phyloP scores from a whole-genome alignment of 2,329 filamentous ascomycete genomes.

The Hymenoscyphus albidus region DNA sequence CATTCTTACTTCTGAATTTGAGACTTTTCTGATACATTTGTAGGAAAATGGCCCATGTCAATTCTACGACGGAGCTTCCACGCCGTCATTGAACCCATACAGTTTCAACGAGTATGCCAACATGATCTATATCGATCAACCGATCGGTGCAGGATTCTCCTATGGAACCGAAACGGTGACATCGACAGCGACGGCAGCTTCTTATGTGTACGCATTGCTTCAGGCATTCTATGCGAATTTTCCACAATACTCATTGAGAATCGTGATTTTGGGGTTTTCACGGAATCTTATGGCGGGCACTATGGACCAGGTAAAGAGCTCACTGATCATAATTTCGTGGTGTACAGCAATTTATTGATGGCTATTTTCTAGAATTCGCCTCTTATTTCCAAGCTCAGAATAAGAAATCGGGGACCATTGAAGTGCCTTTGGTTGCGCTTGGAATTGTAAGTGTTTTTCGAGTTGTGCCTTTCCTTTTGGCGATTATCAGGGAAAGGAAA shows the following conservation, averaged over 20 bases:
- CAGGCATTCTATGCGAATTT: constrained; percentile 62
- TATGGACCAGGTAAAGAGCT: constrained; percentile 44
- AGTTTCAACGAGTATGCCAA: constrained; percentile 40
- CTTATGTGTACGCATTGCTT: constrained; percentile 53
- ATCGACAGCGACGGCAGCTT: constrained; percentile 44
- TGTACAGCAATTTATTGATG: background rate
- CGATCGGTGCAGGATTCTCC: constrained; percentile 41
- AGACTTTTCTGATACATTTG: background rate
- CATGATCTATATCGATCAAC: constrained; percentile 41
- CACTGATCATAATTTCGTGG: background rate
- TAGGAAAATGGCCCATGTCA: constrained; percentile 43
- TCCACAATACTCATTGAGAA: constrained; percentile 59
- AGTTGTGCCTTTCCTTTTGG: too few species aligned
- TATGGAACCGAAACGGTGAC: constrained; percentile 42
- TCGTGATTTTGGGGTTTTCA: constrained; percentile 51
- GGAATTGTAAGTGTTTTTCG: background rate
- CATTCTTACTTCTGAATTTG: constrained; percentile 24
- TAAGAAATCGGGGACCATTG: constrained; percentile 22
- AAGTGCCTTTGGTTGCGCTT: constrained; percentile 31
- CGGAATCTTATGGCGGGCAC: constrained; percentile 53
- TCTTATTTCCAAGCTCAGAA: constrained; percentile 56
- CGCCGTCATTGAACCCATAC: constrained; percentile 40
- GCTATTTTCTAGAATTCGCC: constrained; percentile 40
- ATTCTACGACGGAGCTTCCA: constrained; percentile 39
- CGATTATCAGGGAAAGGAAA: too few species aligned